Base-by-base conservation (phyloP, 1,139 yeast species). In the Saccharomyces pastorianus region DNA sequence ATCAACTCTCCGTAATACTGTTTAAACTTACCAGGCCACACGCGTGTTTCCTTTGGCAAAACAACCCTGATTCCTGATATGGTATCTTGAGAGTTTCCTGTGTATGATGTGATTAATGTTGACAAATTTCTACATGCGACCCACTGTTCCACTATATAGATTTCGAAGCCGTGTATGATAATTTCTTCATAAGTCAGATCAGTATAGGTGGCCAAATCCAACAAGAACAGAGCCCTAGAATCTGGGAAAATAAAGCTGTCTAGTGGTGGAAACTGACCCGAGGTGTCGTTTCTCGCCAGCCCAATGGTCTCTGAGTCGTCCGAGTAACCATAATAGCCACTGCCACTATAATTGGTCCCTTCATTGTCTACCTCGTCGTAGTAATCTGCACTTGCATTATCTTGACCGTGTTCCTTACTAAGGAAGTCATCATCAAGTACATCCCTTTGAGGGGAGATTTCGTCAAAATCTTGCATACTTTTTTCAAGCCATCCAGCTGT, bases 121-220 rank as follows among this genome's bases (percentile, higher is more conserved):
- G 88, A 83, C 25, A 83, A 73, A 53, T 79, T 77, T 46, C 98
- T 74, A 55, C 83, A 84, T 46, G 85, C 78, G 2, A 88, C 85
- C 98, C 99, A 93, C 69, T 91, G 97, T 66, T 93, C 98, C 11
- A 91, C 96, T 50, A 93, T 75, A 65, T 93, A 93, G 27, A 88
- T 79, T 67, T 93, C 98, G 66, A 86, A 88, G 0, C 98, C 98
- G 0, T 74, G 63, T 5, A 83, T 74, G 17, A 71, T 72, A 1
- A 82, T 69, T 53, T 76, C 78, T 46, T 77, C 62, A 54, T 64
- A 71, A 5, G 79, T 52, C 64, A 65, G 71, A 56, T 78, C 79
- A 38, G 71, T 68, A 20, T 67, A 63, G 2, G 65, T 59, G 11
- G 73, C 67, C 32, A 78, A 77, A 46, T 74, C 72, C 54, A 75